Percentiles rank a stretch among this genome's conserved stretches.
Conservation (phyloP, 257 asterid species). For the Catharanthus roseus region DNA sequence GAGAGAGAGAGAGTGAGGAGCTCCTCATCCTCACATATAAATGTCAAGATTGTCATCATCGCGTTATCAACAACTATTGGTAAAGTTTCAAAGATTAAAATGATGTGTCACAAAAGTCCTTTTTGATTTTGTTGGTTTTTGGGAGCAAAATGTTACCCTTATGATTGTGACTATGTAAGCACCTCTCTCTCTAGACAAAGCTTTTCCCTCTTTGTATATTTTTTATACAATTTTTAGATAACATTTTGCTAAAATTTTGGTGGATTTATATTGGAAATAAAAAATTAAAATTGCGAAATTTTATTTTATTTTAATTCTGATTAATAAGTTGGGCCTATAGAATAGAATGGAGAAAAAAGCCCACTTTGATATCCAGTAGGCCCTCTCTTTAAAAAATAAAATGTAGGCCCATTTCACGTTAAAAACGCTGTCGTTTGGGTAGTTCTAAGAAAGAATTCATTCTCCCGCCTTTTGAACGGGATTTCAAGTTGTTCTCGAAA, state of each 20-base stretch:
- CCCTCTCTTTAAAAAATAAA: too few species aligned
- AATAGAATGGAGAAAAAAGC: too few species aligned
- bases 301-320: too few species aligned
- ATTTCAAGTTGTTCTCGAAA: neutral
- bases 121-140: neutral
- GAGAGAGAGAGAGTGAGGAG: too few species aligned
- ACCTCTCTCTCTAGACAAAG: neutral
- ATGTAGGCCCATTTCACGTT: neutral
- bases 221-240: neutral
- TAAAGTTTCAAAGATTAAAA: conserved; percentile 5
- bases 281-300: too few species aligned
- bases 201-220: neutral
- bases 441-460: neutral
- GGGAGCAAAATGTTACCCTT: neutral
- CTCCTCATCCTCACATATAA: conserved; percentile 1
- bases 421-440: neutral
- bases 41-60: conserved; percentile 22
- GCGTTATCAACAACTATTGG: conserved; percentile 10
- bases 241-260: too few species aligned
- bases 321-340: too few species aligned
- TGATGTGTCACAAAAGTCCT: conserved; percentile 2
- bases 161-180: neutral
- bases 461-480: neutral
- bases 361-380: too few species aligned
- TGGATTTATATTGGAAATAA: too few species aligned